A percentile compares a stretch with the other conserved stretches of the same genome.
These are phyloP conservation scores for Blastobotrys illinoisensis DNA, from an alignment of 1,139 yeast species.

Conservation along the genomic window DNA sequence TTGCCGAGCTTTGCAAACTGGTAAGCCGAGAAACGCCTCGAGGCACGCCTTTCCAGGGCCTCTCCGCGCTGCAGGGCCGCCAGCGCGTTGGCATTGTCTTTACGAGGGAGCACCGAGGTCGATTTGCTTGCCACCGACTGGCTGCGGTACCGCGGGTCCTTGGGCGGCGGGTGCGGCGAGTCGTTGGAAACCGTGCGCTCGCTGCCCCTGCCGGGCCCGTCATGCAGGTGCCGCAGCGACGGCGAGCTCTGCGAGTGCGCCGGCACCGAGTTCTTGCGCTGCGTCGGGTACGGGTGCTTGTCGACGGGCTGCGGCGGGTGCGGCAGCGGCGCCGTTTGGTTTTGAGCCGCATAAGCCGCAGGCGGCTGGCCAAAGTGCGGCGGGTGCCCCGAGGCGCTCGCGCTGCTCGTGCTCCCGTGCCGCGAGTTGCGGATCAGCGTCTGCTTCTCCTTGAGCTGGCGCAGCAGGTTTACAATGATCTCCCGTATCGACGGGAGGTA, in stretches of 20 bases:
- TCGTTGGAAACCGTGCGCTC: background rate
- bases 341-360: background rate
- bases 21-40: conserved; percentile 86
- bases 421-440: conserved; percentile 15
- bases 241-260: background rate
- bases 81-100: conserved; percentile 46
- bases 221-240: background rate
- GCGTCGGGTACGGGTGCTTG: background rate
- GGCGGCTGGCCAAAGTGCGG: background rate
- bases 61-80: conserved; percentile 75
- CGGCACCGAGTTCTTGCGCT: background rate
- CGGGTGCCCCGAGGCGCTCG: no score
- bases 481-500: conserved; percentile 83
- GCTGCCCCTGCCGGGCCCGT: background rate
- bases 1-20: conserved; percentile 78
- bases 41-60: conserved; percentile 83
- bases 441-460: conserved; percentile 78
- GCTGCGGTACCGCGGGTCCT: background rate
- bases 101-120: background rate
- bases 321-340: background rate
- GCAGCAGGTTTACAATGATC: conserved; percentile 75
- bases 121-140: background rate
- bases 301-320: conserved; percentile 3
- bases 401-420: conserved; percentile 4
- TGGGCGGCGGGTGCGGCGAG: background rate